Percentiles rank a stretch among this genome's conserved stretches.
Conservation (phyloP, 495 filamentous ascomycete species). For the Hyaloscypha hepaticicola region DNA sequence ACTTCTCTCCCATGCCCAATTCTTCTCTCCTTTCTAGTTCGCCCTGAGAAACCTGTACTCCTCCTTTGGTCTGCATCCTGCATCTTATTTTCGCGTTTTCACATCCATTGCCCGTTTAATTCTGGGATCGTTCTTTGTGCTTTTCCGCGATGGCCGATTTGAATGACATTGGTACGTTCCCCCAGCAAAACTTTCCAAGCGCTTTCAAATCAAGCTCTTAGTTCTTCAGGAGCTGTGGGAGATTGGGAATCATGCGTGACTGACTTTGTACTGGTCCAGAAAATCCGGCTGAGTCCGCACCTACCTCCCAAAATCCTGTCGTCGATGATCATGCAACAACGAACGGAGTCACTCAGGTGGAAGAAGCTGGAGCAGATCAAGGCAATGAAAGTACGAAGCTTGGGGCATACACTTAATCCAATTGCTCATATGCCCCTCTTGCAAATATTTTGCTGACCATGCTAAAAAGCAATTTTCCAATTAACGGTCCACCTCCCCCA, state of each 20-base stretch:
- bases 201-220: not conserved
- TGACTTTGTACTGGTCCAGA: constrained; percentile 12
- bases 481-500: constrained; percentile 83
- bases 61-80: constrained; percentile 12
- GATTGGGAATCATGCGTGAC: not conserved
- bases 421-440: not conserved
- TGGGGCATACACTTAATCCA: not conserved
- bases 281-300: constrained; percentile 5
- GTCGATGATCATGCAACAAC: constrained; percentile 31
- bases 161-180: constrained; percentile 16
- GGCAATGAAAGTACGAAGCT: constrained; percentile 29
- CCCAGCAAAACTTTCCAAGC: constrained; percentile 2
- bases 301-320: constrained; percentile 20
- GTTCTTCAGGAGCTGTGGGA: not conserved
- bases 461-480: constrained; percentile 57
- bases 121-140: constrained; percentile 3
- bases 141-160: constrained; percentile 25
- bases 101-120: constrained; percentile 13
- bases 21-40: constrained; percentile 2
- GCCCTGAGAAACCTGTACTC: constrained; percentile 1
- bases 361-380: constrained; percentile 31
- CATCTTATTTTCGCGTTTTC: constrained; percentile 11
- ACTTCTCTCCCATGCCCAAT: not conserved
- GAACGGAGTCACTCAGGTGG: constrained; percentile 31
- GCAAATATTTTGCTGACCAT: constrained; percentile 9